Evolutionary conservation across 352 stramenopile genomes (phyloP), one percentile per base, ranked within the genome.

Genomic region (Phytopythium vexans): DNA sequence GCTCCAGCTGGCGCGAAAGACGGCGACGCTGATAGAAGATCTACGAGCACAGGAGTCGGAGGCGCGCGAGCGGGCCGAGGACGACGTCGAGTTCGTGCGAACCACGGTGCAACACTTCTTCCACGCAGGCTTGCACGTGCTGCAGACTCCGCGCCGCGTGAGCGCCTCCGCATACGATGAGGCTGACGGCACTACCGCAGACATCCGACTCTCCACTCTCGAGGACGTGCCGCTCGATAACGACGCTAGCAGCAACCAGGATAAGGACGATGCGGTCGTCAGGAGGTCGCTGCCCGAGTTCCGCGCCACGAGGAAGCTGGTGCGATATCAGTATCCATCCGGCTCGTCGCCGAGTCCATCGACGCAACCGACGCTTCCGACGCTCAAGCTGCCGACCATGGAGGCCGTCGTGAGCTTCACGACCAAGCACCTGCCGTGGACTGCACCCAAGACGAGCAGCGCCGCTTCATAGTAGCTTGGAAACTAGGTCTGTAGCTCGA

Each of bases 401-500:
- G 45, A 51, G 14, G 45, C 40, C 6, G 32, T 51, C 33, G 33
- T 51, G n/a, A 34, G 32, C 33, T 51, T 51, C 45, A 51, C 45
- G 14, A 16, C 33, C 14, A 51, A 34, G n/a, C 45, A 41, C 35
- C n/a, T 51, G 45, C 45, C 31, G 31, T 51, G 45, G 45, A 41
- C 8, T 9, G 12, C 32, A 15, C 45, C 32, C 32, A 41, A 16
- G 41, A 46, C 41, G 6, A 6, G 5, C 8, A 15, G 16, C 32
- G 41, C 21, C 21, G 21, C 21, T 43, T 27, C 21, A 27, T 27
- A 27, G 21, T 27, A 27, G 21, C 21, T 27, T 27, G 21, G 21
- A 27, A 27, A 27, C 21, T 27, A 27, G 21, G 45, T 59, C 38
- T 69, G 53, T 21, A 88, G 72, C 54, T 88, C 74, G 32, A 84